A percentile compares a stretch with the other conserved stretches of the same genome.
Conservation (phyloP, 2,329 filamentous ascomycete genomes). For the Trichoderma guizhouense region DNA sequence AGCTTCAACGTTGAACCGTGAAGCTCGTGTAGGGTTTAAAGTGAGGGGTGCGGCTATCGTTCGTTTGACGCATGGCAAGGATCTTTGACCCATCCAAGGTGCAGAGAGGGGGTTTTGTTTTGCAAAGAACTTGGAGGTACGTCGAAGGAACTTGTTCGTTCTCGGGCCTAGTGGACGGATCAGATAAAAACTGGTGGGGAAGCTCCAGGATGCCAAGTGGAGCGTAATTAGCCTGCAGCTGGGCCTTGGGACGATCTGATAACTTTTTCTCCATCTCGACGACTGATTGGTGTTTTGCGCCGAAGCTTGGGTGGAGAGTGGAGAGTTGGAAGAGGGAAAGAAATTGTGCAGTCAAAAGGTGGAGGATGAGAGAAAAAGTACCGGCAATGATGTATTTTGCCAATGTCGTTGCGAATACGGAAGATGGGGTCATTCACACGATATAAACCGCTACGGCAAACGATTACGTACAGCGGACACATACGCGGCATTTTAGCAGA, state of each 20-base stretch:
- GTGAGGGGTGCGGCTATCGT: not conserved
- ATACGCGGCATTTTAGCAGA: not conserved
- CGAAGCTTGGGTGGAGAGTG: not conserved
- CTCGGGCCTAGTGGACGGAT: not conserved
- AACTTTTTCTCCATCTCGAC: not conserved
- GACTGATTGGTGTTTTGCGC: not conserved
- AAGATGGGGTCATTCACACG: not conserved
- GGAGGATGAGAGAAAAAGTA: not conserved
- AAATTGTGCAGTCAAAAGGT: not conserved
- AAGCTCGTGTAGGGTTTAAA: not conserved
- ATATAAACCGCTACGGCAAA: not conserved
- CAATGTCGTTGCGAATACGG: not conserved
- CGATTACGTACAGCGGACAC: not conserved
- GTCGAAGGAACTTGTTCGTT: not conserved
- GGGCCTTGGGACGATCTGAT: conserved; percentile 10
- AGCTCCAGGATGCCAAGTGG: not conserved
- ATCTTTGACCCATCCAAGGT: not conserved
- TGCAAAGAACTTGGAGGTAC: not conserved
- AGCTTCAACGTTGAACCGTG: not conserved
- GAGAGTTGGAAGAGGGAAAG: not conserved
- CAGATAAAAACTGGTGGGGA: conserved; percentile 12
- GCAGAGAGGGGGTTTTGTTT: not conserved
- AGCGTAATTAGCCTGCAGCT: not conserved
- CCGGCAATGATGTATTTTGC: not conserved
- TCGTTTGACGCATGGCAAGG: not conserved